phyloP scores from a whole-genome alignment of 768 basidiomycete species.

The Chiua virens region DNA sequence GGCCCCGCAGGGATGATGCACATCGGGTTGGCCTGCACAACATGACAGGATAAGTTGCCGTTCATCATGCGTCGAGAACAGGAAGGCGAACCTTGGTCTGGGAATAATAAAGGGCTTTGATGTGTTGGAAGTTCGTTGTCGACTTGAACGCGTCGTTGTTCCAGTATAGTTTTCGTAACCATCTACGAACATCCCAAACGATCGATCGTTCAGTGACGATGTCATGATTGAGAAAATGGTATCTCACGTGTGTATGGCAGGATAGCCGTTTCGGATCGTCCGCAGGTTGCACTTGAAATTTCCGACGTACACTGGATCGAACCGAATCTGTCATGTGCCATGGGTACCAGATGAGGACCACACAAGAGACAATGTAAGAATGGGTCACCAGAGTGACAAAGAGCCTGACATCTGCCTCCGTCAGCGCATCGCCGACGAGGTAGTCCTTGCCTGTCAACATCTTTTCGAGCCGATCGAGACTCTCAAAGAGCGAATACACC shows the following conservation, averaged over 20 bases:
- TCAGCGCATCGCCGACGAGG: constrained; percentile 79
- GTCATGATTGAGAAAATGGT: background rate
- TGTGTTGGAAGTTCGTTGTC: constrained; percentile 85
- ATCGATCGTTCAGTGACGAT: background rate
- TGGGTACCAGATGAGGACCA: background rate
- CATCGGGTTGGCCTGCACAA: constrained; percentile 70
- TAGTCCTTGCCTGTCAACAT: constrained; percentile 77
- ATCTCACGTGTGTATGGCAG: constrained; percentile 62
- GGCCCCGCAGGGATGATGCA: constrained; percentile 79
- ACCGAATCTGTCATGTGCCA: constrained; percentile 61
- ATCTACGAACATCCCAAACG: constrained; percentile 46
- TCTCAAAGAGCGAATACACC: constrained; percentile 70
- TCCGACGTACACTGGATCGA: constrained; percentile 86
- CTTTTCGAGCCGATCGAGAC: constrained; percentile 80
- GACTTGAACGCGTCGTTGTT: constrained; percentile 82
- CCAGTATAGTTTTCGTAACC: constrained; percentile 94
- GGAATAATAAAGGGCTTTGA: constrained; percentile 45
- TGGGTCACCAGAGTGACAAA: constrained; percentile 85
- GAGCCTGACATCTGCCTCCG: constrained; percentile 83
- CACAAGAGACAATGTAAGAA: background rate
- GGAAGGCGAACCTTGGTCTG: constrained; percentile 19
- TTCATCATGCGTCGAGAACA: background rate
- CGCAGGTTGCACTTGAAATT: constrained; percentile 95
- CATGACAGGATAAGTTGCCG: background rate
- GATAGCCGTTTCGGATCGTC: constrained; percentile 84